A percentile compares a stretch with the other conserved stretches of the same genome.
phyloP scores from a whole-genome alignment of 1,284 basidiomycete genomes.

The Pascua guehoae region DNA sequence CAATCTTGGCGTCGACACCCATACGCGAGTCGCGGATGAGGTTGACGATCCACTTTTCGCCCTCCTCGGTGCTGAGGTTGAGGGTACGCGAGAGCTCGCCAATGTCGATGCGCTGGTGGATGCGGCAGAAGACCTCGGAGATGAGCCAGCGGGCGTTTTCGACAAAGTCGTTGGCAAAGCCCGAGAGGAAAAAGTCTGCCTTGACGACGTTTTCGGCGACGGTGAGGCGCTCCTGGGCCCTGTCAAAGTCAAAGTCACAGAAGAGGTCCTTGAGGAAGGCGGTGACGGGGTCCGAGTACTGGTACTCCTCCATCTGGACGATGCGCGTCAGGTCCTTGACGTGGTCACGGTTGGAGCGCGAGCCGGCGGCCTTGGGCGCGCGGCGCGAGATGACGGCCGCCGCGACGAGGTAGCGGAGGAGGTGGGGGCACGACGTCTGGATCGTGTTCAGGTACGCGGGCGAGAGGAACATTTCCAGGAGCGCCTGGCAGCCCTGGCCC shows the following conservation, averaged over 20 bases:
- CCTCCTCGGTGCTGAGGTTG: constrained; percentile 87
- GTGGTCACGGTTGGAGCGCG: constrained; percentile 63
- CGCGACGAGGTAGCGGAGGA: constrained; percentile 88
- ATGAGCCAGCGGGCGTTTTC: constrained; percentile 94
- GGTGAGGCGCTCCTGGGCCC: constrained; percentile 76
- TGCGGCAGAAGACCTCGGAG: constrained; percentile 94
- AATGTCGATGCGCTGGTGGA: constrained; percentile 95
- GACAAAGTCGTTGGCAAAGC: constrained; percentile 87
- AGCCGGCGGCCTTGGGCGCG: constrained; percentile 45
- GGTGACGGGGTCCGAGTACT: constrained; percentile 90
- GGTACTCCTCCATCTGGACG: constrained; percentile 88
- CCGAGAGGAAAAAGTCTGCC: constrained; percentile 90
- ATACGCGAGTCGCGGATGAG: constrained; percentile 94
- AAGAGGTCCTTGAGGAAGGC: constrained; percentile 91
- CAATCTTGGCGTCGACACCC: constrained; percentile 94
- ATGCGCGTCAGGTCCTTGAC: constrained; percentile 85
- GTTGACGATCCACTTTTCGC: constrained; percentile 99
- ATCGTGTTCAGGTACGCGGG: constrained; percentile 97
- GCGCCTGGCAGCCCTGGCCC: constrained; percentile 70
- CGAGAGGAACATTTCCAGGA: constrained; percentile 93
- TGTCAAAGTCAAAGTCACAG: constrained; percentile 85
- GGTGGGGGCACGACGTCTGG: constrained; percentile 90
- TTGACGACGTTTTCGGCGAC: constrained; percentile 78
- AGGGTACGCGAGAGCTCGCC: constrained; percentile 88
- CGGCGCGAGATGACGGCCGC: constrained; percentile 90